Conservation (phyloP, 768 basidiomycete genomes). For the Leccinum ochraceum region DNA sequence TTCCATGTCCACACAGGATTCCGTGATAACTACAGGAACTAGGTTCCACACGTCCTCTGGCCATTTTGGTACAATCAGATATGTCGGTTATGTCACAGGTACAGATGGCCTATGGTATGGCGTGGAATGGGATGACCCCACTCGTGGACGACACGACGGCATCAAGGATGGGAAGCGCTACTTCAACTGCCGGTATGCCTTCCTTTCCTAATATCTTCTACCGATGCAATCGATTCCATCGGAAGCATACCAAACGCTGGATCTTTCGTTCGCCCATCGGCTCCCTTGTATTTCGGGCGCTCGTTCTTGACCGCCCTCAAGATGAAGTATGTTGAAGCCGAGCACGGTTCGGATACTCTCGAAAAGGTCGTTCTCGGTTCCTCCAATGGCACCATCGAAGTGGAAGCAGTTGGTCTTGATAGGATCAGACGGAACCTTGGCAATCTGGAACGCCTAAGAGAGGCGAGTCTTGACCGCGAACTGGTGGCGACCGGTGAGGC, state of each 20-base stretch:
- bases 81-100: constrained; percentile 60
- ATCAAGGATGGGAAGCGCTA: constrained; percentile 74
- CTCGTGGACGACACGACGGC: constrained; percentile 87
- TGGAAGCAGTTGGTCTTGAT: constrained; percentile 83
- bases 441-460: constrained; percentile 63
- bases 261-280: constrained; percentile 79
- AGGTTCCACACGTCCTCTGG: constrained; percentile 53
- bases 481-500: constrained; percentile 54
- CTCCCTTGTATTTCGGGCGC: constrained; percentile 54
- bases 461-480: constrained; percentile 78
- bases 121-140: constrained; percentile 92
- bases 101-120: constrained; percentile 84
- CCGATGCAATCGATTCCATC: constrained; percentile 8
- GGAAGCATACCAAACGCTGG: constrained; percentile 62
- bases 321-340: constrained; percentile 74
- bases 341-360: constrained; percentile 49
- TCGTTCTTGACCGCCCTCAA: constrained; percentile 76
- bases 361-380: constrained; percentile 78
- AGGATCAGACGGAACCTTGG: constrained; percentile 74
- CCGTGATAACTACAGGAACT: constrained; percentile 43
- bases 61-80: constrained; percentile 69
- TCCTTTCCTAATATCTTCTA: constrained; percentile 12
- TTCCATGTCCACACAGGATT: constrained; percentile 16
- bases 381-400: constrained; percentile 78
- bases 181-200: constrained; percentile 70